Conservation (phyloP, 2,329 filamentous ascomycete species). For the Scopulariopsis brevicaulis region DNA sequence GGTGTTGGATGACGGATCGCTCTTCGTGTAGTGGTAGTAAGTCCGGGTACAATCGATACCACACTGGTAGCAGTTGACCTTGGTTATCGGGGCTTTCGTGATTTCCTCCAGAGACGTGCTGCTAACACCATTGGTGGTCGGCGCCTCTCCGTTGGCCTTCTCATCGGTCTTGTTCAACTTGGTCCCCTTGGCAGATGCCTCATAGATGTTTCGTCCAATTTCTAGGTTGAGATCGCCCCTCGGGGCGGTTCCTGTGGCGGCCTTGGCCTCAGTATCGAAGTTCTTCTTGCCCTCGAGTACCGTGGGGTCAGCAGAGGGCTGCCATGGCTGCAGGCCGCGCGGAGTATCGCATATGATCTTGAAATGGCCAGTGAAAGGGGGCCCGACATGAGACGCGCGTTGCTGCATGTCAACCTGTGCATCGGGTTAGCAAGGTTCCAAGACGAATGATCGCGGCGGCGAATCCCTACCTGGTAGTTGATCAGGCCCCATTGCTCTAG, state of each 20-base stretch:
- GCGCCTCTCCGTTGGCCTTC: conserved; percentile 66
- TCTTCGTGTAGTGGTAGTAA: conserved; percentile 47
- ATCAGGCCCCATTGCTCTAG: conserved; percentile 98
- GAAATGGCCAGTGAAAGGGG: conserved; percentile 96
- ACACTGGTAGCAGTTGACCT: conserved; percentile 81
- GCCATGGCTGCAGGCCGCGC: conserved; percentile 86
- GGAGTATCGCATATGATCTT: conserved; percentile 92
- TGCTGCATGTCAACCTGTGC: conserved; percentile 87
- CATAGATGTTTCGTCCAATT: conserved; percentile 90
- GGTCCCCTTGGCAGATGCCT: conserved; percentile 69
- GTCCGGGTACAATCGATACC: conserved; percentile 73
- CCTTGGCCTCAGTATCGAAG: conserved; percentile 62
- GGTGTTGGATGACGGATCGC: conserved; percentile 48
- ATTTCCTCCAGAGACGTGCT: conserved; percentile 37
- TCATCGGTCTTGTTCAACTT: conserved; percentile 59
- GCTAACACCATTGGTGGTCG: conserved; percentile 50
- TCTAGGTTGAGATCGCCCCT: conserved; percentile 87
- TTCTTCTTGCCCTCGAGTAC: conserved; percentile 49
- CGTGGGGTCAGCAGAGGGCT: conserved; percentile 70
- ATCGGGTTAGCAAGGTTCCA: not conserved
- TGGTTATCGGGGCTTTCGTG: conserved; percentile 52
- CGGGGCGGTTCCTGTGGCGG: conserved; percentile 49
- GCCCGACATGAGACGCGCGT: conserved; percentile 86
- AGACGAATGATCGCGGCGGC: not conserved
- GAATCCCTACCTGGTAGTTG: conserved; percentile 75